Base-by-base conservation (phyloP, 345 rosid genomes). In the Ceriops zippeliana region DNA sequence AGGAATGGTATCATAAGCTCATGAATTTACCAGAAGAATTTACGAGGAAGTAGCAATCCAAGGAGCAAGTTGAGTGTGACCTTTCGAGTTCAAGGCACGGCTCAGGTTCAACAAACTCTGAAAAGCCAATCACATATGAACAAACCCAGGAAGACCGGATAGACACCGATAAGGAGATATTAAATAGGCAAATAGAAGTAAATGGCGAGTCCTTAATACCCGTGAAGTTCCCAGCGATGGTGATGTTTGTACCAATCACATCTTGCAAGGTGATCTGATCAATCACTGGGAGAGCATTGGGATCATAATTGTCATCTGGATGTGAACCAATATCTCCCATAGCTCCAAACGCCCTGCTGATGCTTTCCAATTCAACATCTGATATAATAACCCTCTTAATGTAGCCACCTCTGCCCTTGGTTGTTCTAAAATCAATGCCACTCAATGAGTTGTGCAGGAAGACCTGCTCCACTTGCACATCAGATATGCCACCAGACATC, bases 401-500 rank as follows among this genome's bases (percentile, higher is more conserved):
- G 59, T 86, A 93, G 31, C 96, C 99, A 57, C 99, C 97, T 59
- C 99, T 79, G 62, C 99, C 99, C 63, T 72, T 83, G 4, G 82
- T 78, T 64, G 99, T 88, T 83, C 90, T 83, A 53, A 91, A 84
- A 58, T 86, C 87, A 27, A 91, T 60, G 30, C 99, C 97, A 8
- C 74, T 78, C 8, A 58, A 74, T 19, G 96, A 93, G 79, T 81
- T 70, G 63, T 69, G 72, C 1, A 90, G 66, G 62, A n/a, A 80
- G 56, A 81, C 80, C 54, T 21, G 76, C 76, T 89, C 87, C 26
- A 85, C 87, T 16, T 64, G 83, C 20, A 91, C 76, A 53, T 84
- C 77, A 0, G 91, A 88, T 70, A 93, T 86, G 58, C 98, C 98
- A 31, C 98, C 96, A 7, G 98, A 93, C 98, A 93, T 93, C 73